Percentiles rank a stretch among this genome's conserved stretches.
These are phyloP conservation scores for Anethum foeniculum DNA, from an alignment of 140 eudicot genomes.

Conservation along the genomic window DNA sequence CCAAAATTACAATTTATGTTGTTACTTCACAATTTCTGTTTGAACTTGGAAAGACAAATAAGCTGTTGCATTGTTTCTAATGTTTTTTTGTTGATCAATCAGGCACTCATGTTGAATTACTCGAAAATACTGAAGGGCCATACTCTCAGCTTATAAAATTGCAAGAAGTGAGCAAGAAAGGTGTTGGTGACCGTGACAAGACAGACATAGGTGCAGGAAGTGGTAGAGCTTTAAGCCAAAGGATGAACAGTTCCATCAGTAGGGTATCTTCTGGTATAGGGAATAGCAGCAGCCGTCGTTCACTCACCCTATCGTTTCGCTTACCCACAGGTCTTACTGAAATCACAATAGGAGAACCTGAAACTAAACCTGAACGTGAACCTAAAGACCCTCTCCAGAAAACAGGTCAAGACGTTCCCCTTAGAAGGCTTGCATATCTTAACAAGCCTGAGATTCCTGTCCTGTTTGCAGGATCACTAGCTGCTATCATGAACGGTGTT, in stretches of 20 bases:
- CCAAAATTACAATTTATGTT: not conserved
- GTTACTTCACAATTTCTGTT: not conserved
- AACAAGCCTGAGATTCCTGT: constrained; percentile 81
- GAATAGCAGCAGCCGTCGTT: constrained; percentile 51
- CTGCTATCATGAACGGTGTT: constrained; percentile 60
- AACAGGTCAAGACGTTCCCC: constrained; percentile 41
- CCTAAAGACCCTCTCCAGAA: constrained; percentile 15
- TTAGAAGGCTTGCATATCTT: constrained; percentile 60
- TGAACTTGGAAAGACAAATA: not conserved
- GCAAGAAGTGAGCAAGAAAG: constrained; percentile 45
- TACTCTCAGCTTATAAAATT: constrained; percentile 72
- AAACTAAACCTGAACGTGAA: constrained; percentile 22
- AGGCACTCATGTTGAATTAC: constrained; percentile 69
- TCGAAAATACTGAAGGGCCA: constrained; percentile 84
- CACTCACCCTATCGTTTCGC: constrained; percentile 42
- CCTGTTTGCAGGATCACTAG: constrained; percentile 41
- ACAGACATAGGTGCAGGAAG: constrained; percentile 20
- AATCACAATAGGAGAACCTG: constrained; percentile 17
- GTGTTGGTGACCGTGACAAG: constrained; percentile 29
- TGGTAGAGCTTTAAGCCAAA: constrained; percentile 42
- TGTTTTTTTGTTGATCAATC: constrained; percentile 8
- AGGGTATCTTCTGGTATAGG: constrained; percentile 53
- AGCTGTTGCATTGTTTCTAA: not conserved
- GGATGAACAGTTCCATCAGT: constrained; percentile 48
- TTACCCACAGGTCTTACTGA: constrained; percentile 35